These are phyloP conservation scores for Cucumis cinereus DNA, from an alignment of 306 rosid genomes.

Conservation along the genomic window DNA sequence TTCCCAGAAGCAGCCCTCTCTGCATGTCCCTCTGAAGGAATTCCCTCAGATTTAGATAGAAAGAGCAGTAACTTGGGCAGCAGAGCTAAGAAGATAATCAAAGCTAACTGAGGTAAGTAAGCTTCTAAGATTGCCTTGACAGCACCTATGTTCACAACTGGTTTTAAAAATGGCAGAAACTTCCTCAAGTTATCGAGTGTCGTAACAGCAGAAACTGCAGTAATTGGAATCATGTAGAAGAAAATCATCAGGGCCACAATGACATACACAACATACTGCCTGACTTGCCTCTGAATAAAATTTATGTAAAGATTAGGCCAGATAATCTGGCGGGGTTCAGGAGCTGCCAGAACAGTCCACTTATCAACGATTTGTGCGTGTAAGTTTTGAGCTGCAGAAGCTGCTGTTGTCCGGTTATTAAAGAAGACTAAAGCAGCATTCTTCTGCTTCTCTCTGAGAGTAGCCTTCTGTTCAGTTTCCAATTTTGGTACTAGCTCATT, in stretches of 20 bases:
- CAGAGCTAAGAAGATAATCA: conserved; percentile 61
- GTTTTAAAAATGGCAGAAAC: conserved; percentile 61
- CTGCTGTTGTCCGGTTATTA: conserved; percentile 54
- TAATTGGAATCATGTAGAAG: conserved; percentile 77
- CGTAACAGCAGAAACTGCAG: conserved; percentile 56
- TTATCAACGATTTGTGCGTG: conserved; percentile 61
- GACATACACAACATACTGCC: conserved; percentile 56
- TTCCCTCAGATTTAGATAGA: conserved; percentile 74
- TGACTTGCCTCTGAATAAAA: conserved; percentile 39
- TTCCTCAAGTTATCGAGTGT: conserved; percentile 56
- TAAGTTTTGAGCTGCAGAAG: conserved; percentile 80
- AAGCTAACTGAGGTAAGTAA: conserved; percentile 82
- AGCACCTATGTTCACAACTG: conserved; percentile 18
- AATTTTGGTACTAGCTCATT: conserved; percentile 38
- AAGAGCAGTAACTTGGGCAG: conserved; percentile 66
- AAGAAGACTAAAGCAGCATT: conserved; percentile 65
- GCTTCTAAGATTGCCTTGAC: conserved; percentile 73
- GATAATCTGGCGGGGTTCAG: conserved; percentile 59
- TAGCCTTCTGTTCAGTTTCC: conserved; percentile 70
- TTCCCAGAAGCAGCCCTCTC: conserved; percentile 86
- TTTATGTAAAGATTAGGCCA: conserved; percentile 71
- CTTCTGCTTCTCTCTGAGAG: conserved; percentile 79
- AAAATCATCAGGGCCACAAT: conserved; percentile 52
- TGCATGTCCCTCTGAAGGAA: conserved; percentile 68
- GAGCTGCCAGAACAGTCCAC: conserved; percentile 64